phyloP scores from a whole-genome alignment of 2,329 filamentous ascomycete genomes.

The Arthroderma sp. region DNA sequence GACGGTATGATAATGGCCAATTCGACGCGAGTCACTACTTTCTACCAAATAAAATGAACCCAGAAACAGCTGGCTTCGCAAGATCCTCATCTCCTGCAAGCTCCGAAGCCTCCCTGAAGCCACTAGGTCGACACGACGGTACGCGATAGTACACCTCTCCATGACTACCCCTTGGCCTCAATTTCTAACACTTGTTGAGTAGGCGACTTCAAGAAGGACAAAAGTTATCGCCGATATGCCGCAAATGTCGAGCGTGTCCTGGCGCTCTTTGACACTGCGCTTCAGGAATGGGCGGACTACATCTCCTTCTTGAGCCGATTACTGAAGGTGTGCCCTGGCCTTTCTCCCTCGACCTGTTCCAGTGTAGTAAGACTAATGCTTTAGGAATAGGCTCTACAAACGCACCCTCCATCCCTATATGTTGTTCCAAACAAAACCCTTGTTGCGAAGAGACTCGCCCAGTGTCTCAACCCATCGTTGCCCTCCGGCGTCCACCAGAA shows the following conservation, averaged over 20 bases:
- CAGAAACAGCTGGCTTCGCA: conserved; percentile 29
- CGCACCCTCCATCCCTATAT: conserved; percentile 57
- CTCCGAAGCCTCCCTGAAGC: conserved; percentile 70
- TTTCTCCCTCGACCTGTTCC: not conserved
- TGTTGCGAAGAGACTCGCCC: conserved; percentile 80
- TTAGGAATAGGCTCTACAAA: conserved; percentile 63
- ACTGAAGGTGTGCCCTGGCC: conserved; percentile 52
- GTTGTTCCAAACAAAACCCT: conserved; percentile 68
- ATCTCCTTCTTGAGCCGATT: conserved; percentile 90
- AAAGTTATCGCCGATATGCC: conserved; percentile 74
- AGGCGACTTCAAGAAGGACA: conserved; percentile 42
- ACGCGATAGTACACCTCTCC: conserved; percentile 14
- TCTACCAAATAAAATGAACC: conserved; percentile 28
- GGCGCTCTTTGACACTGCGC: conserved; percentile 75
- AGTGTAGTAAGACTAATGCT: not conserved
- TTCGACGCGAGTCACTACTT: conserved; percentile 9
- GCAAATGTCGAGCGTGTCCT: conserved; percentile 76
- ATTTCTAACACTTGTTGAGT: not conserved
- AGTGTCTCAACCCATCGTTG: conserved; percentile 85
- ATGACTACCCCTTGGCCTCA: not conserved
- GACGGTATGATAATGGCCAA: conserved; percentile 1
- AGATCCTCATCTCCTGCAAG: conserved; percentile 57
- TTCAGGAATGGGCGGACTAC: conserved; percentile 99
- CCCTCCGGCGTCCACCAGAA: conserved; percentile 98
- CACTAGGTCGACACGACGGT: conserved; percentile 69